phyloP scores from a whole-genome alignment of 1,284 basidiomycete genomes.

The Golubevia sp. region DNA sequence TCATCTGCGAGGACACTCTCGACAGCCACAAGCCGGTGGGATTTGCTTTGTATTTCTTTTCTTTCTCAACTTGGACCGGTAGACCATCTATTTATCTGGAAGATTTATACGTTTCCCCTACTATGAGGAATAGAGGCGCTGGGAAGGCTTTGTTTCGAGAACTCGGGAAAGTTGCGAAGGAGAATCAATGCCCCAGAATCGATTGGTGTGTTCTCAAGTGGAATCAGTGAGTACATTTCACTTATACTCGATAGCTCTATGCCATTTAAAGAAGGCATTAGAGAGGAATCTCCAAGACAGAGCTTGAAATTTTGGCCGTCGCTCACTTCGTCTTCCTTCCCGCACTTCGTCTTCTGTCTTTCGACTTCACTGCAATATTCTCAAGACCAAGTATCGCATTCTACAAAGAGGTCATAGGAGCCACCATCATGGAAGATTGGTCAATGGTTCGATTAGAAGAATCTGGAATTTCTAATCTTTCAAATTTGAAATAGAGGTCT shows the following conservation, averaged over 20 bases:
- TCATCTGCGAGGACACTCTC: conserved; percentile 42
- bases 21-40: conserved; percentile 29
- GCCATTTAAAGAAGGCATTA: too few species aligned
- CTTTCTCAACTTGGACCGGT: conserved; percentile 54
- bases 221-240: conserved; percentile 37
- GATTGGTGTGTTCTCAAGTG: conserved; percentile 57
- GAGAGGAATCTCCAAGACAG: too few species aligned
- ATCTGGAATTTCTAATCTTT: conserved; percentile 25
- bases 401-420: conserved; percentile 41
- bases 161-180: conserved; percentile 44
- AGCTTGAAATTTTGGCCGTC: not conserved
- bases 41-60: conserved; percentile 55
- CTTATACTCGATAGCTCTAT: not conserved
- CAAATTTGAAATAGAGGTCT: too few species aligned
- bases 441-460: conserved; percentile 45
- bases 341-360: too few species aligned
- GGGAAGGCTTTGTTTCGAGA: conserved; percentile 46
- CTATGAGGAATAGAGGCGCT: conserved; percentile 42
- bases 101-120: conserved; percentile 45
- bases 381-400: conserved; percentile 19
- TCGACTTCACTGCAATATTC: too few species aligned
- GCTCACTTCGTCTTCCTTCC: conserved; percentile 37
- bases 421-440: conserved; percentile 49
- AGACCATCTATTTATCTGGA: conserved; percentile 56
- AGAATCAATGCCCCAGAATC: conserved; percentile 36